Evolutionary conservation across 2,329 filamentous ascomycete genomes (phyloP), one percentile per base, ranked within the genome.

Genomic region (Macroventuria anomochaeta): DNA sequence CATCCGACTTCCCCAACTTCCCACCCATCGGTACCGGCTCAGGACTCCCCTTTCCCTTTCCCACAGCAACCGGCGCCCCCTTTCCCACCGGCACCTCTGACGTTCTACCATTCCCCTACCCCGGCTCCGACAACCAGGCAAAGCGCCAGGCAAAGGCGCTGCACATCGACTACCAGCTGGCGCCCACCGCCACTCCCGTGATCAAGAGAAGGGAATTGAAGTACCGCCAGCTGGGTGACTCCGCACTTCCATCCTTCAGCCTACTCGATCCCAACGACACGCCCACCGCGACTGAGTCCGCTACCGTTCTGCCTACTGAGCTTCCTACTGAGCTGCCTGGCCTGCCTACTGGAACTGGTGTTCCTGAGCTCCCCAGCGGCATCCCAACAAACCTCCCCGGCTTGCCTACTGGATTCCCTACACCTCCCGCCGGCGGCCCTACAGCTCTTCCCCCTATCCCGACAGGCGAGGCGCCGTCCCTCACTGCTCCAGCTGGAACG

Each of bases 141-240:
- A 52, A 47, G 42, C 48, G 29, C 33, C 20, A 47, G 2, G 21
- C 26, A 26, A 42, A 44, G 21, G n/a, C 40, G 10, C 38, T 63
- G 8, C 52, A 54, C 11, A 49, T 63, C 41, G 55, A 63, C 54
- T 63, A 62, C 39, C 46, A 55, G 25, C 59, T 63, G 21, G 61
- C 59, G 8, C 57, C 61, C 15, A 47, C 25, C 5, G 33, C 43
- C 1, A 25, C 37, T n/a, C 32, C 38, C 1, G 20, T 8, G 0
- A 11, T 42, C 13, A 51, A 46, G 37, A 51, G 36, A 8, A 25
- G 51, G 13, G 32, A 40, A 4, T 4, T 55, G 23, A 39, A 39
- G 17, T 42, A 54, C 34, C 48, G 55, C 26, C 58, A 59, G 51
- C 50, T 37, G 4, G 32, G 17, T 18, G 12, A 29, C 37, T 17